Conservation (phyloP, 805 yeast genomes). For the Candida suzukii region DNA sequence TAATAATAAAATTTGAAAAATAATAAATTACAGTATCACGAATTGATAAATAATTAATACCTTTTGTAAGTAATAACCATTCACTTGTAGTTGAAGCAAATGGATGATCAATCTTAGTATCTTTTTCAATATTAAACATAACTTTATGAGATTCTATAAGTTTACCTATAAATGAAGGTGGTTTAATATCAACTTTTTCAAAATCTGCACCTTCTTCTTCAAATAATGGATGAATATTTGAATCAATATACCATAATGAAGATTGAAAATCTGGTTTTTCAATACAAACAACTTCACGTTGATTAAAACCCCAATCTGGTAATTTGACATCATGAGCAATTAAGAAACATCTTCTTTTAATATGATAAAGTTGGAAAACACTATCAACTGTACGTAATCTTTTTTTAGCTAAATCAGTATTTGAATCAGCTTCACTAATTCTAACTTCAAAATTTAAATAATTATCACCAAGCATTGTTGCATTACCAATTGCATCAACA, state of each 20-base stretch:
- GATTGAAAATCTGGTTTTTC: constrained; percentile 62
- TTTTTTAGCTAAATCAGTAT: constrained; percentile 25
- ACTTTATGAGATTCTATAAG: constrained; percentile 48
- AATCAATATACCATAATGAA: constrained; percentile 71
- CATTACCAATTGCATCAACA: constrained; percentile 51
- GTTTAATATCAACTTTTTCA: constrained; percentile 20
- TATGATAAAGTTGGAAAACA: constrained; percentile 63
- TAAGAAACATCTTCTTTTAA: constrained; percentile 60
- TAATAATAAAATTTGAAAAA: constrained; percentile 57
- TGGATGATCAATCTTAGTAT: constrained; percentile 38
- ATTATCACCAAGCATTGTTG: constrained; percentile 54
- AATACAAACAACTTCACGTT: constrained; percentile 85
- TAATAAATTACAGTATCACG: constrained; percentile 42
- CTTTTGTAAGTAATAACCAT: constrained; percentile 58
- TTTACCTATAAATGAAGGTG: constrained; percentile 41
- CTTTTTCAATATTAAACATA: constrained; percentile 44
- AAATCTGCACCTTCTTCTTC: constrained; percentile 22
- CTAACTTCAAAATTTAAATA: constrained; percentile 66
- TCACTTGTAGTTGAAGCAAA: constrained; percentile 49
- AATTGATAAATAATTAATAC: constrained; percentile 51
- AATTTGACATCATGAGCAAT: constrained; percentile 66
- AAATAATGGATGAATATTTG: constrained; percentile 48
- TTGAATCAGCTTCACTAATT: constrained; percentile 33
- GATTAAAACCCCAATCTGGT: constrained; percentile 78
- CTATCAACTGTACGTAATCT: constrained; percentile 51